phyloP scores from a whole-genome alignment of 345 rosid genomes.

The Gossypium anomalum region DNA sequence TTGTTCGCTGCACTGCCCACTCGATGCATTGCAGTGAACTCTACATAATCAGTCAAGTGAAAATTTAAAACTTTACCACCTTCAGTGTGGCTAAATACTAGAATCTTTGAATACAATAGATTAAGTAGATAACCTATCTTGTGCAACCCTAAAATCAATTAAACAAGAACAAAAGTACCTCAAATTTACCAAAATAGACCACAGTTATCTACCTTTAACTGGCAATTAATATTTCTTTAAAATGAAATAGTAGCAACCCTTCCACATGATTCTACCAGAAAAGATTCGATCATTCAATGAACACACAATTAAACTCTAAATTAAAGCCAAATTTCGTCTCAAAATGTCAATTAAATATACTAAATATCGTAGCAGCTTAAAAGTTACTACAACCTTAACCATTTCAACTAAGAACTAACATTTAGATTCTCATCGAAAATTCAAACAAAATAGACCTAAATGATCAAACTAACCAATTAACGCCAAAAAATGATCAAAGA shows the following conservation, averaged over 20 bases:
- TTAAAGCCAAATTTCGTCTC: neutral
- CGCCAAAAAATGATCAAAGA: neutral
- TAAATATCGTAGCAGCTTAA: neutral
- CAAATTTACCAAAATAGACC: neutral
- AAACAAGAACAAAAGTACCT: neutral
- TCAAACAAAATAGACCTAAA: neutral
- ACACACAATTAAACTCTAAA: neutral
- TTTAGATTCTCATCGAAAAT: neutral
- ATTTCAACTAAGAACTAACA: neutral
- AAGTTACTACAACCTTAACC: neutral
- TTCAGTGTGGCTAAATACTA: neutral
- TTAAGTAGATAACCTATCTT: neutral
- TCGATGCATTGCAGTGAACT: constrained; percentile 82
- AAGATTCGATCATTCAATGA: too few species aligned
- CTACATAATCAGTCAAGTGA: constrained; percentile 17
- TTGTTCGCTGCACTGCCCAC: constrained; percentile 98
- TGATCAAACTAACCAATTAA: neutral
- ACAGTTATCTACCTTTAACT: neutral
- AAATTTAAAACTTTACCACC: neutral
- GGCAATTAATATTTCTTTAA: neutral
- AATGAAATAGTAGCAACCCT: neutral
- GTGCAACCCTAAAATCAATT: neutral
- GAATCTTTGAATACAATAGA: neutral
- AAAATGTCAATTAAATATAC: too few species aligned
- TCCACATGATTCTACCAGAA: too few species aligned